Conservation (phyloP, 140 eudicot genomes). For the Senecio squalidus region DNA sequence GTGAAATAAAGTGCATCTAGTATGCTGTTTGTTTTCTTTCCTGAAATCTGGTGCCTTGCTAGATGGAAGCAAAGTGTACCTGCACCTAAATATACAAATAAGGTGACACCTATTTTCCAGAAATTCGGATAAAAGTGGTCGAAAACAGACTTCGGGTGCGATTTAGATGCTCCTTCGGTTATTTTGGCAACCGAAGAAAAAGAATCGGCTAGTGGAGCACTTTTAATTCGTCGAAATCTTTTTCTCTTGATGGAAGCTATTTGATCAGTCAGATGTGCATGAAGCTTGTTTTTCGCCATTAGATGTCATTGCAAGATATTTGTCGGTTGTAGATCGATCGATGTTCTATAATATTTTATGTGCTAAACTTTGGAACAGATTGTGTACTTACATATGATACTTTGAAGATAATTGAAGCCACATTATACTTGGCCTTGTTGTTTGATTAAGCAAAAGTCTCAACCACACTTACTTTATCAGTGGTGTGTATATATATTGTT, state of each 20-base stretch:
- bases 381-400: no score
- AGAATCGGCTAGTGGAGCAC: slow-evolving; percentile 56
- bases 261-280: slow-evolving; percentile 19
- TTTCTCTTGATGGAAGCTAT: slow-evolving; percentile 26
- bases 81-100: slow-evolving; percentile 43
- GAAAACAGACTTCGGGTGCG: slow-evolving; percentile 30
- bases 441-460: no score
- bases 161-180: neutral
- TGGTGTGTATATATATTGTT: no score
- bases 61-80: slow-evolving; percentile 62
- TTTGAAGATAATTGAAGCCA: no score
- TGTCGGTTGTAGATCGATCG: no score
- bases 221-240: slow-evolving; percentile 58
- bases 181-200: slow-evolving; percentile 21
- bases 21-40: slow-evolving; percentile 48
- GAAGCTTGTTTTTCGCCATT: slow-evolving; percentile 27
- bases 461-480: no score
- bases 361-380: no score
- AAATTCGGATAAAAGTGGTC: slow-evolving; percentile 49
- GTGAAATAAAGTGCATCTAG: slow-evolving; percentile 84
- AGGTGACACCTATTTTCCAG: slow-evolving; percentile 33
- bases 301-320: slow-evolving; percentile 38
- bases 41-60: slow-evolving; percentile 46
- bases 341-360: no score
- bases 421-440: no score